Evolutionary conservation across 768 basidiomycete species (phyloP), one percentile per base, ranked within the genome.

Genomic region (Tulasnella calospora): DNA sequence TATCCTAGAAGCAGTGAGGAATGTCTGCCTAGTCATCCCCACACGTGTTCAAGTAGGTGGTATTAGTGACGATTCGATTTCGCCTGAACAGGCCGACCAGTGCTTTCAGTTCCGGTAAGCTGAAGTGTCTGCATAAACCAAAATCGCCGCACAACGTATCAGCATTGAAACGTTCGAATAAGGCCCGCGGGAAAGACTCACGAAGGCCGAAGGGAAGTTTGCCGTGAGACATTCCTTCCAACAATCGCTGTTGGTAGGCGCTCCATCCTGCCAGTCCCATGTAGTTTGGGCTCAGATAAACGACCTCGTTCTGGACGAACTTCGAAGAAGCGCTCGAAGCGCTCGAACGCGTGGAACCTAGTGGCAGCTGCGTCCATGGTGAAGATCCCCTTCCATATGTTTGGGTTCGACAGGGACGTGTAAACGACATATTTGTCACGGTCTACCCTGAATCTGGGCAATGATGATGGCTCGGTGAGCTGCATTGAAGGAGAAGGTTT

Each of bases 281-380:
- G 73, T 88, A 89, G 35, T 93, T 89, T 15, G 95, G 93, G n/a
- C n/a, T n/a, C n/a, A n/a, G n/a, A n/a, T n/a, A n/a, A n/a, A n/a
- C n/a, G n/a, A n/a, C n/a, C n/a, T n/a, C n/a, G n/a, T n/a, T n/a
- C n/a, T n/a, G n/a, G n/a, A n/a, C 84, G 36, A 93, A n/a, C n/a
- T 72, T 88, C 86, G 12, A n/a, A n/a, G n/a, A n/a, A n/a, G n/a
- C n/a, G n/a, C n/a, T n/a, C 85, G 79, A 91, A 91, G 0, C 94
- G 89, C 81, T 98, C 96, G 82, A 97, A 99, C 0, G 96, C 95
- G 82, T 99, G 97, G 82, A 98, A 98, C 0, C 95, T 89, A 2
- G 94, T 93, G 0, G 86, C 84, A 5, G 85, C 83, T 5, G 88
- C 83, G 67, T 95, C 91, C 17, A 85, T 85, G 0, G 92, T 92